Evolutionary conservation across 1,284 basidiomycete genomes (phyloP).

Genomic region (Fomitiporia mediterranea): DNA sequence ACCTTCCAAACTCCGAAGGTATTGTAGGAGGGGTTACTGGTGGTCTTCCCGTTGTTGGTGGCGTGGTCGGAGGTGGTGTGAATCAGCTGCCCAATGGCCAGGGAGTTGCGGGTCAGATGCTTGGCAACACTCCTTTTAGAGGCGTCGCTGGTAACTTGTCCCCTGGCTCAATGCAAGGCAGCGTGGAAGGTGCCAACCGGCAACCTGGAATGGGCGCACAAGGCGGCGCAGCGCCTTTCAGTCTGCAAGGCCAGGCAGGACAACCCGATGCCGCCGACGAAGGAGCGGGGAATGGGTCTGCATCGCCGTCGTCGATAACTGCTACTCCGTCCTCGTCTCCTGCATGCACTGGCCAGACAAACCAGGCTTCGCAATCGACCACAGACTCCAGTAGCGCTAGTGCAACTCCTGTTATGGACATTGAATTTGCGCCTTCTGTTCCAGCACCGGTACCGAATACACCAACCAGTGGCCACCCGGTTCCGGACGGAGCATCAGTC

Average conservation of each 20-base stretch:
- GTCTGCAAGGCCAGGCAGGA: neutral
- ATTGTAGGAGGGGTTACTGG: neutral
- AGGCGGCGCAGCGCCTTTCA: neutral
- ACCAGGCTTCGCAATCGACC: neutral
- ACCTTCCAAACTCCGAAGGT: neutral
- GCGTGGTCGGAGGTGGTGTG: neutral
- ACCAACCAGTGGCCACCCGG: neutral
- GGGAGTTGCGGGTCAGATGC: neutral
- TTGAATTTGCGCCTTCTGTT: neutral
- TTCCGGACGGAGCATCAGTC: neutral
- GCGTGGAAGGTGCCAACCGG: too few relatives aligned
- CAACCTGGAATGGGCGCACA: too few relatives aligned
- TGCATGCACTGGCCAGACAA: neutral
- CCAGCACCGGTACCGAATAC: neutral
- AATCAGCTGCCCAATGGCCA: neutral
- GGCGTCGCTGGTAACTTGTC: neutral
- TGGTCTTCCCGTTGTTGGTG: neutral
- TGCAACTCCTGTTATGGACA: neutral
- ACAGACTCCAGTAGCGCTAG: neutral
- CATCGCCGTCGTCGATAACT: constrained; percentile 15
- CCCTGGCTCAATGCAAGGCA: too few relatives aligned
- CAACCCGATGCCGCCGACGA: neutral
- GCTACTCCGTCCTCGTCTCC: constrained; percentile 16
- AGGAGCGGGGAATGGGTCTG: neutral
- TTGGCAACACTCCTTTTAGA: neutral